These are phyloP conservation scores for Lepidopterella palustris DNA, from an alignment of 495 filamentous ascomycete species.

Conservation along the genomic window DNA sequence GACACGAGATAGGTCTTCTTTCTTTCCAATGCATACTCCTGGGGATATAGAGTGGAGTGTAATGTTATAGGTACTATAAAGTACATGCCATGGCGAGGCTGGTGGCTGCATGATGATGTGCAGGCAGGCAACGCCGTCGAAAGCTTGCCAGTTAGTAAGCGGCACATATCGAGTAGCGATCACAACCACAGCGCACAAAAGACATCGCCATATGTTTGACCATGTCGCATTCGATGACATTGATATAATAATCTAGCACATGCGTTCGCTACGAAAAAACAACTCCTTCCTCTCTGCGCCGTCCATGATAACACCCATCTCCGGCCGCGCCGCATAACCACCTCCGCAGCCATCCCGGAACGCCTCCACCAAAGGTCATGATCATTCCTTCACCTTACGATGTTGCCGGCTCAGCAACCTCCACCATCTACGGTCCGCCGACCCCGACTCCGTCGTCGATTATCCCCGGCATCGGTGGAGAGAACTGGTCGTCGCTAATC, in stretches of 20 bases:
- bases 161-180: too few relatives aligned
- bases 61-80: too few relatives aligned
- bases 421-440: not conserved
- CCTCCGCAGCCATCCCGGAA: not conserved
- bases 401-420: conserved; percentile 23
- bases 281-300: not conserved
- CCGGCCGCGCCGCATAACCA: not conserved
- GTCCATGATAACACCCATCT: not conserved
- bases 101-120: too few relatives aligned
- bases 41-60: too few relatives aligned
- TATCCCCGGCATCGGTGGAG: conserved; percentile 1
- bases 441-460: not conserved
- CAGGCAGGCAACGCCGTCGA: too few relatives aligned
- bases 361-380: not conserved
- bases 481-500: conserved; percentile 78
- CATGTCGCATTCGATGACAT: not conserved
- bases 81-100: too few relatives aligned
- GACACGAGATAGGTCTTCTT: too few relatives aligned
- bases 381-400: not conserved
- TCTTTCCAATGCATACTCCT: too few relatives aligned
- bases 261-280: not conserved
- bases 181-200: too few relatives aligned
- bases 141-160: too few relatives aligned
- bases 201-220: too few relatives aligned
- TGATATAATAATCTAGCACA: not conserved